phyloP scores from a whole-genome alignment of 108 stramenopile species.

The Conticribra weissflogii region DNA sequence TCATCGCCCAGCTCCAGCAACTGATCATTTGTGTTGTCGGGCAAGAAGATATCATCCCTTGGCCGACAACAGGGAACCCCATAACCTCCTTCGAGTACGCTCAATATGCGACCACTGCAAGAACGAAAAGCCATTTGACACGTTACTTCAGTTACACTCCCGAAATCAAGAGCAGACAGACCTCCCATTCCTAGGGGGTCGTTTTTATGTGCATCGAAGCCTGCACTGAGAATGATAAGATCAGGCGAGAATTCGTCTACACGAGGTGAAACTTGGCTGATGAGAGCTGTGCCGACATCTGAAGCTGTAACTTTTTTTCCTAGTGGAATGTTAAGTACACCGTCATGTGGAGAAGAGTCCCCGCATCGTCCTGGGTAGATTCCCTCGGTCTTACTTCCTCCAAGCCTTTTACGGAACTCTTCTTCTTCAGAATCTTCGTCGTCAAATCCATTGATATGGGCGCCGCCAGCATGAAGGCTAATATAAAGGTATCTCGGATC shows the following conservation, averaged over 20 bases:
- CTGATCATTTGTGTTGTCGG: conserved; percentile 25
- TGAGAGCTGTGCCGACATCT: conserved; percentile 75
- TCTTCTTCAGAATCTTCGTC: conserved; percentile 67
- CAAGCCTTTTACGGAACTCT: conserved; percentile 45
- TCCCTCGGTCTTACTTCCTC: conserved; percentile 59
- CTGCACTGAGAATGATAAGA: conserved; percentile 93
- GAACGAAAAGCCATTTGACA: conserved; percentile 82
- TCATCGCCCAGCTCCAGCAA: conserved; percentile 76
- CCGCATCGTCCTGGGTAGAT: conserved; percentile 92
- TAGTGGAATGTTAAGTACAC: conserved; percentile 89
- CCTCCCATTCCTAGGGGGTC: conserved; percentile 90
- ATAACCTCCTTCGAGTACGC: conserved; percentile 98
- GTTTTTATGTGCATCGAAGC: conserved; percentile 94
- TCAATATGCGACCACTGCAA: conserved; percentile 94
- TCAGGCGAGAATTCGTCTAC: conserved; percentile 93
- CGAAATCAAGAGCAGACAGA: conserved; percentile 86
- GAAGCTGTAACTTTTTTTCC: conserved; percentile 73
- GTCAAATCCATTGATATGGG: conserved; percentile 75
- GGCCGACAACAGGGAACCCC: conserved; percentile 89
- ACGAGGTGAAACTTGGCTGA: conserved; percentile 76
- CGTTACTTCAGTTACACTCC: conserved; percentile 79
- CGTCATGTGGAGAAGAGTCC: conserved; percentile 80
- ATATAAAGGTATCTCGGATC: conserved; percentile 92
- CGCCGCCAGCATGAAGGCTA: conserved; percentile 85
- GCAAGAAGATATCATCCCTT: conserved; percentile 57